phyloP scores from a whole-genome alignment of 345 rosid genomes.

The Diplotaxis tenuifolia region DNA sequence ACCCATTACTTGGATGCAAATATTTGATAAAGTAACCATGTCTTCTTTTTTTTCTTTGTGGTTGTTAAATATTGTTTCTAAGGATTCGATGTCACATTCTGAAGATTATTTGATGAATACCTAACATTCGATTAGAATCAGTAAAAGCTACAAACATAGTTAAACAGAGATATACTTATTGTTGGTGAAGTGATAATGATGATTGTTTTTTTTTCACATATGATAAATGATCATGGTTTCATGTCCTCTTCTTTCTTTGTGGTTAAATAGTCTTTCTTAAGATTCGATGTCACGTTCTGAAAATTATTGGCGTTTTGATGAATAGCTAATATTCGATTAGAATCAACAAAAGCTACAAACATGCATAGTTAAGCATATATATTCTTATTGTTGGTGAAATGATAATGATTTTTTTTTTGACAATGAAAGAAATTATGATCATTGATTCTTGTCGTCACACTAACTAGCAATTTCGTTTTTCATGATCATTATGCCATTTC shows the following conservation, averaged over 20 bases:
- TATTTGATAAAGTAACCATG: slow-evolving; percentile 15
- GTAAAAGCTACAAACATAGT: slow-evolving; percentile 3
- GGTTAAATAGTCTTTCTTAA: slow-evolving; percentile 13
- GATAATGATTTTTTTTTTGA: not conserved
- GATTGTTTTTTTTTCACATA: not conserved
- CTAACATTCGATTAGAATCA: slow-evolving; percentile 4
- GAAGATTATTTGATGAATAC: slow-evolving; percentile 14
- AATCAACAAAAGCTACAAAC: slow-evolving; percentile 1
- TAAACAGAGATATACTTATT: not conserved
- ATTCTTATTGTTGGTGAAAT: slow-evolving; percentile 1
- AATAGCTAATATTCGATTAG: slow-evolving; percentile 4
- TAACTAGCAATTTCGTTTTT: slow-evolving; percentile 1
- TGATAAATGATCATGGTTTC: slow-evolving; percentile 8
- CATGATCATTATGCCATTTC: slow-evolving; percentile 2
- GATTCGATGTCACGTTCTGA: slow-evolving; percentile 23
- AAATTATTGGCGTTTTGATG: slow-evolving; percentile 12
- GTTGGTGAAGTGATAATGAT: not conserved
- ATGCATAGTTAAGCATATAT: not conserved
- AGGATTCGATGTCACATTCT: slow-evolving; percentile 25
- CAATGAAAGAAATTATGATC: not conserved
- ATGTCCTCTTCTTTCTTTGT: not conserved
- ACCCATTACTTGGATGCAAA: slow-evolving; percentile 25
- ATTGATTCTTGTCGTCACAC: slow-evolving; percentile 10
- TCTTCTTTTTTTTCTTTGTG: not conserved
- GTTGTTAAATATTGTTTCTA: slow-evolving; percentile 12